A percentile compares a stretch with the other conserved stretches of the same genome.
These are phyloP conservation scores for Lentinula novae-zelandiae DNA, from an alignment of 1,284 basidiomycete species.

Conservation along the genomic window DNA sequence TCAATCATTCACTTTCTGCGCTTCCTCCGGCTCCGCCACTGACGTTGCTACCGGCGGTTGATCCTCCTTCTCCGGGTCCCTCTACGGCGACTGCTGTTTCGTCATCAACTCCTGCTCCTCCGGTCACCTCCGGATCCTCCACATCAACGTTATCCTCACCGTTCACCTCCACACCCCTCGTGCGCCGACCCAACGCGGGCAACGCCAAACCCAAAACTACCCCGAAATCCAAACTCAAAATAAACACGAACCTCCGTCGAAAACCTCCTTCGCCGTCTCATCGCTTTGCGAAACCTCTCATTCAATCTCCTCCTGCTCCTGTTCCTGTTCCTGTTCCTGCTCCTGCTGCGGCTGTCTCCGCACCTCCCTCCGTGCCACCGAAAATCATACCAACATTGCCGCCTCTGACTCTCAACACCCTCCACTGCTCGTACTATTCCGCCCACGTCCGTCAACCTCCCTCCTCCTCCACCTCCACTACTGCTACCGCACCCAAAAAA, in stretches of 20 bases:
- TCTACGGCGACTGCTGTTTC: background rate
- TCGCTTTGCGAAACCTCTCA: background rate
- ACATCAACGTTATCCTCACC: background rate
- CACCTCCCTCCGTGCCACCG: background rate
- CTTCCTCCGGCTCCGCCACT: background rate
- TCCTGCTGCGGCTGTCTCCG: background rate
- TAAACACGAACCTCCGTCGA: background rate
- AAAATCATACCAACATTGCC: background rate
- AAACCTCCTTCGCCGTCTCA: background rate
- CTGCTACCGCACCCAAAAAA: background rate
- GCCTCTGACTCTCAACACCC: background rate
- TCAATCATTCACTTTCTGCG: background rate
- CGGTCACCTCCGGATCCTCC: background rate
- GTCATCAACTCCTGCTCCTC: background rate
- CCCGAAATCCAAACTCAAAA: background rate
- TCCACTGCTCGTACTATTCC: background rate
- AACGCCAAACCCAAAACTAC: background rate
- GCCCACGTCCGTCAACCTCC: background rate
- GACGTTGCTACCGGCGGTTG: background rate
- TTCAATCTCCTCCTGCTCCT: background rate
- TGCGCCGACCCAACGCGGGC: background rate
- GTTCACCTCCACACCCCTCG: background rate
- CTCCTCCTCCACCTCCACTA: background rate
- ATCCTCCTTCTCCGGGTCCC: background rate
- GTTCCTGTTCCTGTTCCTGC: background rate